A percentile compares a stretch with the other conserved stretches of the same genome.
phyloP scores from a whole-genome alignment of 2,329 filamentous ascomycete species.

The Colletotrichum acutatum region DNA sequence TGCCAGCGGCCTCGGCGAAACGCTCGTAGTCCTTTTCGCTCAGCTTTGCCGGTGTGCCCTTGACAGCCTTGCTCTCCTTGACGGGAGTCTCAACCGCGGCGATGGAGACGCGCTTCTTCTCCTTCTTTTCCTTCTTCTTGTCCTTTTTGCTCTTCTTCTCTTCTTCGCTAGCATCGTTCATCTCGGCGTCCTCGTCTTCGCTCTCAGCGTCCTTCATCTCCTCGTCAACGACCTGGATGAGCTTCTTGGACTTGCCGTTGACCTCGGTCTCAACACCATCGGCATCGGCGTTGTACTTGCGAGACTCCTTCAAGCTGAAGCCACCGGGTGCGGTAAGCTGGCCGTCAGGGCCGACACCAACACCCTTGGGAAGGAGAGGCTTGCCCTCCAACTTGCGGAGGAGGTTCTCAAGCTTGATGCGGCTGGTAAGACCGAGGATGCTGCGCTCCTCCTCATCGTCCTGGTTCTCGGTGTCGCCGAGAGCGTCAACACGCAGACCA shows the following conservation, averaged over 20 bases:
- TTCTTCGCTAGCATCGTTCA: slow-evolving; percentile 48
- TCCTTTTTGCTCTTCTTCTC: slow-evolving; percentile 51
- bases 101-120: slow-evolving; percentile 40
- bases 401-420: slow-evolving; percentile 80
- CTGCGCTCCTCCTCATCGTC: slow-evolving; percentile 91
- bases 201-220: slow-evolving; percentile 51
- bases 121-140: slow-evolving; percentile 50
- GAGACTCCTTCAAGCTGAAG: slow-evolving; percentile 90
- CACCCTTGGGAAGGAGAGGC: slow-evolving; percentile 81
- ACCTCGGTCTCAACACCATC: slow-evolving; percentile 78
- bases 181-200: slow-evolving; percentile 53
- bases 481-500: slow-evolving; percentile 91
- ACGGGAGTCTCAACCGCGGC: slow-evolving; percentile 45
- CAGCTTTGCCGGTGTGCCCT: slow-evolving; percentile 49
- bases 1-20: slow-evolving; percentile 72
- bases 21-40: slow-evolving; percentile 68
- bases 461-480: slow-evolving; percentile 68
- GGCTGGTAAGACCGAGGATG: slow-evolving; percentile 78
- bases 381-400: slow-evolving; percentile 89
- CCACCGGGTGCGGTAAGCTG: slow-evolving; percentile 74
- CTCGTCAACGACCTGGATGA: slow-evolving; percentile 60
- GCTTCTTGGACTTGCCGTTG: slow-evolving; percentile 48
- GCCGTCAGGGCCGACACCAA: slow-evolving; percentile 80
- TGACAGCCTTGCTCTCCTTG: slow-evolving; percentile 43
- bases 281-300: slow-evolving; percentile 94